A percentile compares a stretch with the other conserved stretches of the same genome.
Evolutionary conservation across 2,329 filamentous ascomycete species (phyloP).

Genomic region (Cercospora sesami): DNA sequence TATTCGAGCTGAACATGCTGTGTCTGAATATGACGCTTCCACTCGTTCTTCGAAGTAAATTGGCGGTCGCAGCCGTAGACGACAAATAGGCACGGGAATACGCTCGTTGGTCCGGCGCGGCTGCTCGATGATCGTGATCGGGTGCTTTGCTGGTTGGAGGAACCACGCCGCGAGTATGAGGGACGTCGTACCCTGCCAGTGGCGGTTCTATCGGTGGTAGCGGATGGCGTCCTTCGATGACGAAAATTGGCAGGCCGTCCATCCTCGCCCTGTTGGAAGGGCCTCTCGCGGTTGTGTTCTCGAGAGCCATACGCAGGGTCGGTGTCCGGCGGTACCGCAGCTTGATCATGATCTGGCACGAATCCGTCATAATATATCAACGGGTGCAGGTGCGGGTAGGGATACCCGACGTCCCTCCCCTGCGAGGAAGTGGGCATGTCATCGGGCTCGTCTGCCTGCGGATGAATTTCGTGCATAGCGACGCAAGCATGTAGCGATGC

Average conservation of each 20-base stretch:
- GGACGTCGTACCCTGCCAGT: conserved; percentile 22
- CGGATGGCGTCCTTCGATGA: conserved; percentile 22
- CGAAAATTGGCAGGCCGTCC: conserved; percentile 6
- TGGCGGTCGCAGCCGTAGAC: conserved; percentile 71
- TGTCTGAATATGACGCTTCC: conserved; percentile 83
- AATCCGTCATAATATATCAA: too few relatives aligned
- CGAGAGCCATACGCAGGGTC: too few relatives aligned
- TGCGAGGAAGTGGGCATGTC: neutral
- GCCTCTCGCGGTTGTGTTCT: too few relatives aligned
- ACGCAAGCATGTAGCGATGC: conserved; percentile 18
- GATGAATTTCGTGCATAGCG: conserved; percentile 31
- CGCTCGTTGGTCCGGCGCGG: conserved; percentile 20
- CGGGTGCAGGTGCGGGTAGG: too few relatives aligned
- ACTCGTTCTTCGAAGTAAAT: conserved; percentile 87
- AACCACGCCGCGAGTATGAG: conserved; percentile 30
- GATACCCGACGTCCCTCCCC: too few relatives aligned
- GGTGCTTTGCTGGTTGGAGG: conserved; percentile 81
- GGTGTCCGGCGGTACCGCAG: too few relatives aligned
- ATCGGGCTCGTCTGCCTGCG: conserved; percentile 26
- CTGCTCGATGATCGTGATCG: conserved; percentile 48
- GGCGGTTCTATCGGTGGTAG: neutral
- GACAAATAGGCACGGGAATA: conserved; percentile 75
- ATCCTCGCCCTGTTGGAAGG: neutral
- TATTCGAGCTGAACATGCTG: conserved; percentile 75
- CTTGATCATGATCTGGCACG: too few relatives aligned